phyloP scores from a whole-genome alignment of 768 basidiomycete genomes.

The Suillus tomentosus region DNA sequence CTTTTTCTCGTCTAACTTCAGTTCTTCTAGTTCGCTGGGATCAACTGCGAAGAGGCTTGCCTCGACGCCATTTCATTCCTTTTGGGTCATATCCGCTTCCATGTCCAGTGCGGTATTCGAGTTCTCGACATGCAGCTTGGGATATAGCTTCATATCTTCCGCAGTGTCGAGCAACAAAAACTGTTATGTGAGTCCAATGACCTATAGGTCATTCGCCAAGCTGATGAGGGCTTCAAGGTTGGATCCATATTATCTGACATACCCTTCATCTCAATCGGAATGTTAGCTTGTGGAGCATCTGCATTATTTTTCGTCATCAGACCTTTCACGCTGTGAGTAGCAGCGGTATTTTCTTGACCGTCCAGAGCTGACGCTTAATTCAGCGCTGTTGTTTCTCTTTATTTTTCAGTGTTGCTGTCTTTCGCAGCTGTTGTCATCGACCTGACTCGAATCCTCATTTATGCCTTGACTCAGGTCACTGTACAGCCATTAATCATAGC shows the following conservation, averaged over 20 bases:
- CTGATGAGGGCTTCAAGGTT: slow-evolving; percentile 39
- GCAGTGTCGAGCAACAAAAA: slow-evolving; percentile 42
- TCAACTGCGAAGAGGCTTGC: slow-evolving; percentile 10
- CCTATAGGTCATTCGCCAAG: not conserved
- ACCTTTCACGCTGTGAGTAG: slow-evolving; percentile 52
- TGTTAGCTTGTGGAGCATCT: slow-evolving; percentile 63
- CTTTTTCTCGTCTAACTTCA: not conserved
- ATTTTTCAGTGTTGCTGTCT: slow-evolving; percentile 55
- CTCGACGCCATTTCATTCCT: slow-evolving; percentile 16
- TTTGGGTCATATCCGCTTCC: slow-evolving; percentile 19
- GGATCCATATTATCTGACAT: slow-evolving; percentile 62
- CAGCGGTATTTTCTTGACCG: not conserved
- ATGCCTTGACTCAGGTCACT: slow-evolving; percentile 33
- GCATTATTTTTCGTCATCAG: slow-evolving; percentile 56
- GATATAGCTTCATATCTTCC: slow-evolving; percentile 30
- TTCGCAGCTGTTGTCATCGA: slow-evolving; percentile 69
- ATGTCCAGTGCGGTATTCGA: slow-evolving; percentile 13
- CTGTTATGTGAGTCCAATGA: slow-evolving; percentile 42
- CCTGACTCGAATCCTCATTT: slow-evolving; percentile 52
- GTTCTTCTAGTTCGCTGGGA: slow-evolving; percentile 7
- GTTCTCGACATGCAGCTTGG: slow-evolving; percentile 19
- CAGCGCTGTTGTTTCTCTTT: slow-evolving; percentile 54
- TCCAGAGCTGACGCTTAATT: slow-evolving; percentile 11
- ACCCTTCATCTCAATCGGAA: slow-evolving; percentile 65
- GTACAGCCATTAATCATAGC: slow-evolving; percentile 42